These are phyloP conservation scores for Fraxinus sp. DNA, from an alignment of 305 asterid species.

Conservation along the genomic window DNA sequence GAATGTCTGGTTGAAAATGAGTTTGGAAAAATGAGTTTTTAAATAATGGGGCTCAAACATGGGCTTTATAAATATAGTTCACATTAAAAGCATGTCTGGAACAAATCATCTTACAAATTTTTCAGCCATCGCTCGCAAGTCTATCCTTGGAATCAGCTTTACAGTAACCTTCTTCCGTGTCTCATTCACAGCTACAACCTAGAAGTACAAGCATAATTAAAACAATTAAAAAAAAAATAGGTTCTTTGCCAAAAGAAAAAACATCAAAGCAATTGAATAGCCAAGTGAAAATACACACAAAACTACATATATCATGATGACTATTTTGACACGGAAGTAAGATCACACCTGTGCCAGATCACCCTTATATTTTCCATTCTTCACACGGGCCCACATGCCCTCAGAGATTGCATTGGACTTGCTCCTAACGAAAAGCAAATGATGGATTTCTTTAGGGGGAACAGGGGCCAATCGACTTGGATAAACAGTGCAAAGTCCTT, in stretches of 20 bases:
- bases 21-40: not conserved
- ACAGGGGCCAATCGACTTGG: constrained; percentile 57
- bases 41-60: not conserved
- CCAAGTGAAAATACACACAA: not conserved
- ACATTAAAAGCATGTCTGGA: not conserved
- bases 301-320: not conserved
- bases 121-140: constrained; percentile 81
- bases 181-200: constrained; percentile 76
- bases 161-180: constrained; percentile 68
- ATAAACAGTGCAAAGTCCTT: constrained; percentile 68
- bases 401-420: constrained; percentile 60
- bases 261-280: not conserved
- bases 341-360: constrained; percentile 60
- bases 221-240: constrained; percentile 25
- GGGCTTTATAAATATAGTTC: not conserved
- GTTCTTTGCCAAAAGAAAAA: not conserved
- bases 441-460: constrained; percentile 59
- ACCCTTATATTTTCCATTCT: constrained; percentile 89
- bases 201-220: constrained; percentile 20
- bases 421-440: constrained; percentile 55
- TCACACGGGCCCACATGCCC: constrained; percentile 96
- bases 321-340: constrained; percentile 17
- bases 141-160: constrained; percentile 87
- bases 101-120: constrained; percentile 63
- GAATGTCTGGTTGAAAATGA: not conserved